Conservation (phyloP, 164 flowering plant genomes). For the Kingdonia uniflora region DNA sequence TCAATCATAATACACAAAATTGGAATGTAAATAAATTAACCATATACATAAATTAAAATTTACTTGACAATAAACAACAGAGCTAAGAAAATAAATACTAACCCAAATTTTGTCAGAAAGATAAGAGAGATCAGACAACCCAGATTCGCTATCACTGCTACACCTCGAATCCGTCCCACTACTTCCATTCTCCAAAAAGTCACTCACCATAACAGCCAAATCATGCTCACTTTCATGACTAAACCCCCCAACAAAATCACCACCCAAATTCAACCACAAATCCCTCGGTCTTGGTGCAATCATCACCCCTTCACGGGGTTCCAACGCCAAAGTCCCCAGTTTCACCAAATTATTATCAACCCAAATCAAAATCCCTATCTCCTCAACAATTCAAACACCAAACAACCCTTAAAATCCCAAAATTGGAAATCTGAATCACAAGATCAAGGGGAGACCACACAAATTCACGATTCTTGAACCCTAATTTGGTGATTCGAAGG, state of each 20-base stretch:
- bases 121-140: slow-evolving; percentile 49
- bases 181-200: slow-evolving; percentile 75
- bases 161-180: slow-evolving; percentile 55
- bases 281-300: slow-evolving; percentile 21
- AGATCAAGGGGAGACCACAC: neutral
- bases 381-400: slow-evolving; percentile 4
- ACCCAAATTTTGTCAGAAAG: slow-evolving; percentile 66
- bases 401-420: neutral
- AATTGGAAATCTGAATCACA: neutral
- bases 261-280: slow-evolving; percentile 19
- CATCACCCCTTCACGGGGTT: slow-evolving; percentile 1
- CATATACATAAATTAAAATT: neutral
- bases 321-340: slow-evolving; percentile 17
- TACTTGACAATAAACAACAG: neutral
- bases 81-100: slow-evolving; percentile 4
- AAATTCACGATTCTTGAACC: no score
- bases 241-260: slow-evolving; percentile 34
- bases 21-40: no score
- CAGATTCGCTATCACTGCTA: slow-evolving; percentile 88
- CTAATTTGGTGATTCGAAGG: no score
- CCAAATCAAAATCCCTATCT: neutral
- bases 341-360: neutral
- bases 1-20: no score
- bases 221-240: slow-evolving; percentile 92
- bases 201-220: slow-evolving; percentile 75